Percentiles rank a stretch among this genome's conserved stretches.
Conservation (phyloP, 495 filamentous ascomycete species). For the Xylaria curta region DNA sequence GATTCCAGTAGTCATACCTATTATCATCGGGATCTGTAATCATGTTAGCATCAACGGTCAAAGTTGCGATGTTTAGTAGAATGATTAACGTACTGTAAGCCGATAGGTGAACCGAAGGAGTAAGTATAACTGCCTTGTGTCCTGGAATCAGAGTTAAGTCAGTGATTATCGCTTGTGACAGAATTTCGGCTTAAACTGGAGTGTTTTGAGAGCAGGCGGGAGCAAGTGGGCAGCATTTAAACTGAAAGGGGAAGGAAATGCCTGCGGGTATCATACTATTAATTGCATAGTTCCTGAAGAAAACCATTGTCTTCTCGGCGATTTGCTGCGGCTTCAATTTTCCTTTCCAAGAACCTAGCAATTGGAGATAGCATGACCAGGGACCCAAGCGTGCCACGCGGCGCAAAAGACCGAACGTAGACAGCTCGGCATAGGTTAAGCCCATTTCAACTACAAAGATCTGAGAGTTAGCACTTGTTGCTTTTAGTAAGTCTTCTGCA, state of each 20-base stretch:
- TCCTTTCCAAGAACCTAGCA: constrained; percentile 71
- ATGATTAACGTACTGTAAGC: not conserved
- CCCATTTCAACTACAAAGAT: constrained; percentile 42
- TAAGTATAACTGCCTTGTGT: not conserved
- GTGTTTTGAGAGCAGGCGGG: not conserved
- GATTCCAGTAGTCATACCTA: not conserved
- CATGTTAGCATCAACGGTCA: not conserved
- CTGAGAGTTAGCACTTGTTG: not conserved
- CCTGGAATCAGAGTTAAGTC: not conserved
- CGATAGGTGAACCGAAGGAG: constrained; percentile 15
- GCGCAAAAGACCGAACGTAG: constrained; percentile 66
- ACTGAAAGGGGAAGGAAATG: not conserved
- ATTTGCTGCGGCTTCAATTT: constrained; percentile 42
- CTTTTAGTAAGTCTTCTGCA: not conserved
- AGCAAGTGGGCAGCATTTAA: not conserved
- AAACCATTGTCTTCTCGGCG: constrained; percentile 70
- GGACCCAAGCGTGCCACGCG: constrained; percentile 78
- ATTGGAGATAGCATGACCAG: constrained; percentile 70
- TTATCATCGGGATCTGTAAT: constrained; percentile 5
- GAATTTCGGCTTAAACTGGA: not conserved
- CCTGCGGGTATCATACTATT: not conserved
- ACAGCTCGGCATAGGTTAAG: constrained; percentile 63
- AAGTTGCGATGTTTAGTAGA: not conserved
- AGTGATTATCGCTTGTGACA: not conserved
- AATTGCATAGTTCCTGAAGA: constrained; percentile 51